Base-by-base conservation (phyloP, 306 rosid species). In the Myrica gale region DNA sequence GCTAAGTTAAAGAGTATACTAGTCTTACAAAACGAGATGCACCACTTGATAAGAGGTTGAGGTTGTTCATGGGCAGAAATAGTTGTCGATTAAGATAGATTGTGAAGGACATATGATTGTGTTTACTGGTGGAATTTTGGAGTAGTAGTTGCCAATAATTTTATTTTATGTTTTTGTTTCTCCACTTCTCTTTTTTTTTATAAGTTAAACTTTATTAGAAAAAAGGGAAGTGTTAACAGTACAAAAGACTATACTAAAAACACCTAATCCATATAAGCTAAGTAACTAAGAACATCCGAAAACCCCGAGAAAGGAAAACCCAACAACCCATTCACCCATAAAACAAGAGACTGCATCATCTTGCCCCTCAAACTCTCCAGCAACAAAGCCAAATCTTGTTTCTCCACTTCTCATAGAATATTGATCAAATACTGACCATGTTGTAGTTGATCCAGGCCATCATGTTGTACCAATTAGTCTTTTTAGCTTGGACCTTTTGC, bases 401-500 rank as follows among this genome's bases (percentile, higher is more conserved):
- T 21, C 26, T 57, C 8, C 11, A 58, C 41, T 5, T 61, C 43
- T 10, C 32, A 26, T 9, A 61, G 45, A 19, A 37, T 62, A 19
- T 62, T 62, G 45, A 15, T 37, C 37, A 19, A 37, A 37, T 61
- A 26, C 45, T 37, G 42, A 57, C 23, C 26, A 57, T 37, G 42
- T 32, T 61, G 41, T 37, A 37, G 68, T 15, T 62, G 37, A 62
- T 62, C 44, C 17, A 6, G 68, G 37, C 68, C 19, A 6, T 11
- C 7, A 37, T 32, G 7, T 37, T 62, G 19, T 62, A 32, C 15
- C 68, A 37, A 6, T 37, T 62, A 61, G 21, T 62, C 12, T 17
- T 62, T 32, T 62, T 62, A 62, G 68, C 68, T 62, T 62, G 46
- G 12, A 58, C 37, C 15, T 23, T 57, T 23, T 44, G 69, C 69